Base-by-base conservation (phyloP, 495 filamentous ascomycete species). In the Podospora didyma region DNA sequence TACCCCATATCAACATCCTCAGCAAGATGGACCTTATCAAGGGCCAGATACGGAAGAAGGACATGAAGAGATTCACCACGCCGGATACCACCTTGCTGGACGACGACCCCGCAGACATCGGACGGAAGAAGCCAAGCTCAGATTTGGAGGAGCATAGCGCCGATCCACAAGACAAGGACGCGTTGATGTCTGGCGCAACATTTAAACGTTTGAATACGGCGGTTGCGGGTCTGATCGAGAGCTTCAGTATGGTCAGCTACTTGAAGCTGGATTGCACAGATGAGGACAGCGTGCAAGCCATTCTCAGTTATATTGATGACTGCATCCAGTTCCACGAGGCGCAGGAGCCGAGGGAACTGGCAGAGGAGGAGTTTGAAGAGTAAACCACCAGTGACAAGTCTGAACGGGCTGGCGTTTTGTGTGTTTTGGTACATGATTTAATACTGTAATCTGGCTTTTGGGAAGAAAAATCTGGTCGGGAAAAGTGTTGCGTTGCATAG, bases 291-390 rank as follows among this genome's bases (percentile, higher is more conserved):
- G 89, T 98, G 9, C 85, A 82, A 3, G 85, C 86, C 7, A 85
- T 97, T n/a, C 69, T 98, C 58, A 97, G 93, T 76, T 92, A 97
- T 65, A 96, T 98, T 61, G 94, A 98, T 58, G 92, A 98, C 76
- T 87, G 88, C 5, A 92, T 96, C 59, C 95, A 97, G 60, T 98
- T 83, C 71, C 91, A 96, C 65, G 94, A 98, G 62, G 92, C 94
- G 12, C 94, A 97, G 67, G 94, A 98, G 67, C 94, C 94, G 1
- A 83, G 80, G 64, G 95, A 96, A 68, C 83, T 93, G 20, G 82
- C 82, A 19, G 92, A 96, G 53, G 86, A 87, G 46, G 80, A 89
- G 47, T 79, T 81, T 37, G 85, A 90, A 24, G 84, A 80, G 26
- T 31, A 31, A 31, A 31, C 3, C 26, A 31, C 26, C 3, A 9